phyloP scores from a whole-genome alignment of 208 protist genomes.

The Strigomonas culicis region DNA sequence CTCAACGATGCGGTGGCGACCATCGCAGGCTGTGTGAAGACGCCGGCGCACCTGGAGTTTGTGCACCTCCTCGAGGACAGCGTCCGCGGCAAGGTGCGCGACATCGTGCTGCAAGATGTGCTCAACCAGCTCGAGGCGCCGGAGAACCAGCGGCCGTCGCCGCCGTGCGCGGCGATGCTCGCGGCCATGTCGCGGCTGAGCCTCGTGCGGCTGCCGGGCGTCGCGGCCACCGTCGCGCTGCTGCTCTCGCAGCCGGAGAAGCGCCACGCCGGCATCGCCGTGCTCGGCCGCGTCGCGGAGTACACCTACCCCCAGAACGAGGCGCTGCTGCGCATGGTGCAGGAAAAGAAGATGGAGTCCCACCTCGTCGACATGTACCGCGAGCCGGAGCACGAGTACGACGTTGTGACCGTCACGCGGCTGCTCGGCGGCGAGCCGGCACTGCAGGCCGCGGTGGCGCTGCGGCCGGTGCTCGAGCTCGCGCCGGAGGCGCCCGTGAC shows the following conservation, averaged over 20 bases:
- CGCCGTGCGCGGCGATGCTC: constrained; percentile 42
- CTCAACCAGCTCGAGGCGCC: constrained; percentile 29
- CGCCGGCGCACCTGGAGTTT: constrained; percentile 49
- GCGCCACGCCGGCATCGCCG: constrained; percentile 34
- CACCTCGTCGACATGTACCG: constrained; percentile 41
- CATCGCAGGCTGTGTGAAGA: constrained; percentile 42
- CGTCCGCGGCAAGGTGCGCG: constrained; percentile 40
- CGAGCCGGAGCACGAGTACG: constrained; percentile 55
- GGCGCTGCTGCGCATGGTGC: constrained; percentile 31
- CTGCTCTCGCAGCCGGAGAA: constrained; percentile 39
- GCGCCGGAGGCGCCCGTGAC: constrained; percentile 29
- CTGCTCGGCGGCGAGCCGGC: constrained; percentile 31
- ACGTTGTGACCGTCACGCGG: constrained; percentile 54
- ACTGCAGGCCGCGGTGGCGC: constrained; percentile 9
- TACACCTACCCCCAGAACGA: constrained; percentile 16
- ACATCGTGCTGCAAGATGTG: constrained; percentile 53
- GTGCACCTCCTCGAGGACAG: constrained; percentile 32
- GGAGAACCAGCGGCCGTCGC: constrained; percentile 18
- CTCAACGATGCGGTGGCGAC: constrained; percentile 13
- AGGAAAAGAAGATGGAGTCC: constrained; percentile 25
- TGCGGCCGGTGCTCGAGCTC: constrained; percentile 6
- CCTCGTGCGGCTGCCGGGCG: constrained; percentile 48
- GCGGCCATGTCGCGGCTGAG: constrained; percentile 44
- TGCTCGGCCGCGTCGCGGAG: constrained; percentile 56
- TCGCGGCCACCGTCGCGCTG: constrained; percentile 44